phyloP scores from a whole-genome alignment of 2,329 filamentous ascomycete genomes.

The Coniochaeta sp. region DNA sequence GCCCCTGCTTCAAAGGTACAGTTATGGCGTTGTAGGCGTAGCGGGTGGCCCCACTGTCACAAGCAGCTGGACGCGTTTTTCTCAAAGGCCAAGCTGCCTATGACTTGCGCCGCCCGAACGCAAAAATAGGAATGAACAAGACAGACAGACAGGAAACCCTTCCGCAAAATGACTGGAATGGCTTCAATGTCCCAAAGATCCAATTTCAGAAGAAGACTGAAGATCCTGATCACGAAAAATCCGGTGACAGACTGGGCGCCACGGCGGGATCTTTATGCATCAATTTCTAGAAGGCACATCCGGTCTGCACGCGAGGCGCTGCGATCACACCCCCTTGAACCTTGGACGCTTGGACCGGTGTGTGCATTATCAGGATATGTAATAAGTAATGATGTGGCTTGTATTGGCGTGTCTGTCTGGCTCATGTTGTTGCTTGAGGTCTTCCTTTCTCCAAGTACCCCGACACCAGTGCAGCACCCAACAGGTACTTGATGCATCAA shows the following conservation, averaged over 20 bases:
- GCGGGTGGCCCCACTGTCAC: not conserved
- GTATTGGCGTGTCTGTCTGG: not conserved
- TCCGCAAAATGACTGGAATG: not conserved
- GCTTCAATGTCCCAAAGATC: not conserved
- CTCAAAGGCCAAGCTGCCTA: not conserved
- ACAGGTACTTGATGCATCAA: not conserved
- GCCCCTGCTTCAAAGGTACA: too few species aligned
- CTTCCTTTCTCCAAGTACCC: not conserved
- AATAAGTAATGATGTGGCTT: not conserved
- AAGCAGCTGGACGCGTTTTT: not conserved
- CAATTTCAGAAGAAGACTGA: not conserved
- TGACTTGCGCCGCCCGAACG: too few species aligned
- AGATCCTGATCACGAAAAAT: not conserved
- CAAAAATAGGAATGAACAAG: too few species aligned
- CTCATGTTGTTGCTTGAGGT: not conserved
- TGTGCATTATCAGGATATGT: not conserved
- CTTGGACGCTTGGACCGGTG: not conserved
- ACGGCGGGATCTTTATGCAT: conserved; percentile 1
- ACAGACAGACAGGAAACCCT: not conserved
- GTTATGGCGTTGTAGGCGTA: too few species aligned
- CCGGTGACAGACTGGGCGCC: not conserved
- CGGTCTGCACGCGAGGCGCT: not conserved
- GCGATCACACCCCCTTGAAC: not conserved
- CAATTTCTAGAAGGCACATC: not conserved
- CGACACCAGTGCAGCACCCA: not conserved